Evolutionary conservation across 2,329 filamentous ascomycete species (phyloP).

Genomic region (Hypoxylon sp.): DNA sequence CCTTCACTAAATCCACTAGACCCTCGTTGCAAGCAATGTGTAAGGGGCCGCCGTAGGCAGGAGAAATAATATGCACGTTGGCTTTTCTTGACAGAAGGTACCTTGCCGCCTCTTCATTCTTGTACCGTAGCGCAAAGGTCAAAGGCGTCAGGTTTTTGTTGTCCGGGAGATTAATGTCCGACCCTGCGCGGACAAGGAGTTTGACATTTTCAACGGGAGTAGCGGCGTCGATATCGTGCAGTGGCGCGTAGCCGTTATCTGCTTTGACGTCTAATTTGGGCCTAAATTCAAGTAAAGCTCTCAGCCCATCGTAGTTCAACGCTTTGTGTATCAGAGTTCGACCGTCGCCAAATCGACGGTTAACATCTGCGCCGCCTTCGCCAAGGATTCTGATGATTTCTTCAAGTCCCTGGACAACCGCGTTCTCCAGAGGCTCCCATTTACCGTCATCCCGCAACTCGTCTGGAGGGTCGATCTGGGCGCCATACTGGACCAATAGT

Average conservation of each 20-base stretch:
- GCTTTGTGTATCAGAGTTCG: slow-evolving; percentile 7
- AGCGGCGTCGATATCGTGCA: not conserved
- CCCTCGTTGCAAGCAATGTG: slow-evolving; percentile 1
- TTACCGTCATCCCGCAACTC: slow-evolving; percentile 6
- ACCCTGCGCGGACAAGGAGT: slow-evolving; percentile 10
- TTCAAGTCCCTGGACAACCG: slow-evolving; percentile 7
- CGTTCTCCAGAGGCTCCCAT: slow-evolving; percentile 24
- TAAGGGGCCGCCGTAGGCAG: not conserved
- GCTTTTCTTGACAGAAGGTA: slow-evolving; percentile 9
- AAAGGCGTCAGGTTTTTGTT: not conserved
- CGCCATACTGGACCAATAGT: slow-evolving; percentile 15
- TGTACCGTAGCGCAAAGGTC: not conserved
- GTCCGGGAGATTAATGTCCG: not conserved
- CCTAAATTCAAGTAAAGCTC: slow-evolving; percentile 6
- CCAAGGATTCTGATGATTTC: slow-evolving; percentile 32
- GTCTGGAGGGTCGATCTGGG: slow-evolving; percentile 21
- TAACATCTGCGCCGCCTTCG: slow-evolving; percentile 25
- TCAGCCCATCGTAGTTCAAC: not conserved
- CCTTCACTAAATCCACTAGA: not conserved
- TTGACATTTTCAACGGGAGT: slow-evolving; percentile 7
- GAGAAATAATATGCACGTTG: not conserved
- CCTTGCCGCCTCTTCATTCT: not conserved
- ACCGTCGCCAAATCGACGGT: slow-evolving; percentile 17
- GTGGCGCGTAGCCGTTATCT: not conserved
- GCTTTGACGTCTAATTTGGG: slow-evolving; percentile 14